Evolutionary conservation across 768 basidiomycete species (phyloP).

Genomic region (Tylopilus sp.): DNA sequence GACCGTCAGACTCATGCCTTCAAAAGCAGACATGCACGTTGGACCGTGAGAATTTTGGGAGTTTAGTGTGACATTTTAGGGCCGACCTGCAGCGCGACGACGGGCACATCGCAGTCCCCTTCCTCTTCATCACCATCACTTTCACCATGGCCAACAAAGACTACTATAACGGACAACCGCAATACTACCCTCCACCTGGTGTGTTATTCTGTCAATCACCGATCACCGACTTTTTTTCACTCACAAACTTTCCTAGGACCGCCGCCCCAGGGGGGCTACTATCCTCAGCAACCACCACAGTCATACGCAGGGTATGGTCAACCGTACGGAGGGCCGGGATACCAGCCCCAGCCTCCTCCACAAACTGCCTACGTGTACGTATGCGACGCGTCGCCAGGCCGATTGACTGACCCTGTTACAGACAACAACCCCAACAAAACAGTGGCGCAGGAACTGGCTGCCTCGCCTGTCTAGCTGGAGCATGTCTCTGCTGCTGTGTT

Average conservation of each 20-base stretch:
- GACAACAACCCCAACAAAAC: slow-evolving; percentile 40
- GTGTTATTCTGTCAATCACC: slow-evolving; percentile 7
- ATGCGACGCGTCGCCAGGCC: neutral
- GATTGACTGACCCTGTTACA: slow-evolving; percentile 15
- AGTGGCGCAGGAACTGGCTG: slow-evolving; percentile 34
- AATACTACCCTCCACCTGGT: slow-evolving; percentile 59
- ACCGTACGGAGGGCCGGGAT: slow-evolving; percentile 30
- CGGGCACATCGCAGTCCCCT: slow-evolving; percentile 11
- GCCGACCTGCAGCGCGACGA: slow-evolving; percentile 8
- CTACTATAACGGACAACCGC: slow-evolving; percentile 57
- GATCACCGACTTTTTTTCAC: neutral
- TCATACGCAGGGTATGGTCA: slow-evolving; percentile 52
- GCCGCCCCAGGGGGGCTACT: slow-evolving; percentile 65
- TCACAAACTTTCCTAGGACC: slow-evolving; percentile 42
- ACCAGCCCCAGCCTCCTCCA: slow-evolving; percentile 66
- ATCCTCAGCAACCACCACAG: slow-evolving; percentile 71
- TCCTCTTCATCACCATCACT: slow-evolving; percentile 15
- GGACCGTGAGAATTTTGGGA: slow-evolving; percentile 20
- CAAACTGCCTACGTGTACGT: slow-evolving; percentile 81
- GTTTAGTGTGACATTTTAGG: slow-evolving; percentile 25
- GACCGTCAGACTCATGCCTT: no score
- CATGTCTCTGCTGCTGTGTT: slow-evolving; percentile 48
- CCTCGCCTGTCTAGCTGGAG: slow-evolving; percentile 47
- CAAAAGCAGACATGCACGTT: no score
- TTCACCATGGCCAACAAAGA: slow-evolving; percentile 67